Percentiles rank a stretch among this genome's conserved stretches.
phyloP scores from a whole-genome alignment of 495 filamentous ascomycete species.

The Coniosporium apollinis region DNA sequence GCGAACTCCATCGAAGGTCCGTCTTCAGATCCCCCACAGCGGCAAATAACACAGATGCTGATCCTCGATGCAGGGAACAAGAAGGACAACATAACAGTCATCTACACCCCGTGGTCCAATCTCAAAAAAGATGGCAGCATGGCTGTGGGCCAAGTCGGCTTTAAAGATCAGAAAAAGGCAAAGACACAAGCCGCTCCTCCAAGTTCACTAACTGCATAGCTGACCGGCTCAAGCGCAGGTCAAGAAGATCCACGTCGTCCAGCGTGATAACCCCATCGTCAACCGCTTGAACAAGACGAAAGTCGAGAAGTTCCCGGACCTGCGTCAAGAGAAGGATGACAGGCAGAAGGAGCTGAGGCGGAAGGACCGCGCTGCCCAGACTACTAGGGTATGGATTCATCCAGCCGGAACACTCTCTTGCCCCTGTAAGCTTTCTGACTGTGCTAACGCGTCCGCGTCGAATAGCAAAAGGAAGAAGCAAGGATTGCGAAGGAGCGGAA shows the following conservation, averaged over 20 bases:
- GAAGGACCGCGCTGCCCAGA: constrained; percentile 46
- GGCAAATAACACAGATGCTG: constrained; percentile 1
- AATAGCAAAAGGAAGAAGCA: constrained; percentile 71
- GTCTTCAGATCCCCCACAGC: neutral
- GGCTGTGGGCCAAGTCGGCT: constrained; percentile 87
- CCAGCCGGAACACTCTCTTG: no score
- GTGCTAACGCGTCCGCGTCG: no score
- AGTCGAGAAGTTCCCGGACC: constrained; percentile 67
- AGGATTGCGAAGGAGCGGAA: constrained; percentile 58
- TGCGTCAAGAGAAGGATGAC: constrained; percentile 63
- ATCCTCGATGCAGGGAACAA: constrained; percentile 54
- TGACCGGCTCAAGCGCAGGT: constrained; percentile 30
- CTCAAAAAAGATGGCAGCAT: constrained; percentile 92
- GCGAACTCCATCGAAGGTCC: constrained; percentile 94
- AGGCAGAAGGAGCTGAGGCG: constrained; percentile 48
- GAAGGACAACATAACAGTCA: constrained; percentile 90
- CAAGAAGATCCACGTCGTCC: constrained; percentile 55
- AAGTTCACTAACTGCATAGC: neutral
- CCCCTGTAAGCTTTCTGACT: no score
- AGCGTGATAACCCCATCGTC: constrained; percentile 73
- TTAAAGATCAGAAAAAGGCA: constrained; percentile 66
- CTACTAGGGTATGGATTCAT: constrained; percentile 40
- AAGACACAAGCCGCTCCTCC: neutral
- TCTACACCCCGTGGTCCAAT: constrained; percentile 97
- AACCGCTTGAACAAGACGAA: constrained; percentile 96